Conservation (phyloP, 768 basidiomycete species). For the Leccinum boreale region DNA sequence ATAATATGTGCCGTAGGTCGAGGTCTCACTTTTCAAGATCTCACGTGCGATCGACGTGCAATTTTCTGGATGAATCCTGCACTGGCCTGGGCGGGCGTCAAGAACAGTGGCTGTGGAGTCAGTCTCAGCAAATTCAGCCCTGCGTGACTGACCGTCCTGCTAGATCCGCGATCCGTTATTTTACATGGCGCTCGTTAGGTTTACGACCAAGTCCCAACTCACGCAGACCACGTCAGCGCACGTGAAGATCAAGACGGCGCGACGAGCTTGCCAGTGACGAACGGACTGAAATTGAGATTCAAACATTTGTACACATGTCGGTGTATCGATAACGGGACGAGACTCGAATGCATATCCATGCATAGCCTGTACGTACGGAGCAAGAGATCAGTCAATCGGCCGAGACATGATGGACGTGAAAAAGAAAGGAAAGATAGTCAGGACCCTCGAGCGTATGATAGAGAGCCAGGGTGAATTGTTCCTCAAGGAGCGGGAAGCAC, state of each 20-base stretch:
- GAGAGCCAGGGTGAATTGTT: conserved; percentile 29
- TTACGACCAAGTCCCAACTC: conserved; percentile 57
- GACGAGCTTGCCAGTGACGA: neutral
- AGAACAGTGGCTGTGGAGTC: conserved; percentile 88
- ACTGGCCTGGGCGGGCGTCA: conserved; percentile 91
- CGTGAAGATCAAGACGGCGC: conserved; percentile 57
- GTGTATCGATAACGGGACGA: neutral
- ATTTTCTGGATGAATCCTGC: conserved; percentile 92
- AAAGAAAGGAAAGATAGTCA: conserved; percentile 14
- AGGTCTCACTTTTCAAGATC: neutral
- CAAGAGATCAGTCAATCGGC: neutral
- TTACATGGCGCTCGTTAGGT: conserved; percentile 39
- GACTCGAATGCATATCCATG: too few relatives aligned
- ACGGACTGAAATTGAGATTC: neutral
- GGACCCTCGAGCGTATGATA: conserved; percentile 32
- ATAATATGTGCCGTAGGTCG: too few relatives aligned
- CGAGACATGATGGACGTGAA: neutral
- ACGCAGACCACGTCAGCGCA: conserved; percentile 78
- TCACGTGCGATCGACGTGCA: conserved; percentile 26
- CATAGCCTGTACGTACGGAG: neutral
- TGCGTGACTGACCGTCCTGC: conserved; percentile 29
- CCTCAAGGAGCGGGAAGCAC: conserved; percentile 32
- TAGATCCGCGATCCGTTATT: neutral
- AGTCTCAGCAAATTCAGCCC: conserved; percentile 83
- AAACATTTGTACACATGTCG: neutral